Evolutionary conservation across 768 basidiomycete genomes (phyloP), one percentile per base, ranked within the genome.

Genomic region (Trametes punicea): DNA sequence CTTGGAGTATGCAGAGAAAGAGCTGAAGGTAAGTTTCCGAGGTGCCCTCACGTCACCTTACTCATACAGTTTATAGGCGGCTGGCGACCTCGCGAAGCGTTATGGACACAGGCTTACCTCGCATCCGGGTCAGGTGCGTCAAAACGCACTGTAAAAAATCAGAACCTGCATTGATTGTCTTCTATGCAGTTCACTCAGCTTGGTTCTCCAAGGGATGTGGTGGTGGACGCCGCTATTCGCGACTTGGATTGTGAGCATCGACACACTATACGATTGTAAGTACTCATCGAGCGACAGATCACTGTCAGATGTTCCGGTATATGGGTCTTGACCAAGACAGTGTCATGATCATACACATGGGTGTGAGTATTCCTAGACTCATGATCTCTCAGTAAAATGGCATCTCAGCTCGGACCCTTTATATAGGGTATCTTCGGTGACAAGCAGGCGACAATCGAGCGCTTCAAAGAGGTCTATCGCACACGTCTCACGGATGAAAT

Each of bases 321-420:
- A 92, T 96, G 90, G 88, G 83, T 0, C 67, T 92, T 29, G 90
- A 83, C 10, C 72, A 77, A n/a, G 92, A 98, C 55, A 83, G 87
- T 4, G 90, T 98, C 5, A 90, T 94, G 79, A 87, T 96, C 60
- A 79, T 94, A 8, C 92, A 94, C 70, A 82, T 87, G 65, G 69
- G 81, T 83, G 51, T 95, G 90, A 61, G 85, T 54, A 16, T 21
- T 36, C 15, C 34, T 36, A 31, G n/a, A n/a, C 6, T 9, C 16
- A 7, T 23, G 18, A 16, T 2, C 16, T 38, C 27, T 23, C 21
- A 16, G 5, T 39, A 9, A 23, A 16, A 18, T 47, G 6, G n/a
- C n/a, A n/a, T 31, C 8, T 13, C 13, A 10, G 5, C n/a, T 20
- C 31, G n/a, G 15, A 29, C 21, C 21, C 0, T 31, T 15, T 2